Conservation (phyloP, 192 early-diverging fungal genomes). For the Lobosporangium transversale region DNA sequence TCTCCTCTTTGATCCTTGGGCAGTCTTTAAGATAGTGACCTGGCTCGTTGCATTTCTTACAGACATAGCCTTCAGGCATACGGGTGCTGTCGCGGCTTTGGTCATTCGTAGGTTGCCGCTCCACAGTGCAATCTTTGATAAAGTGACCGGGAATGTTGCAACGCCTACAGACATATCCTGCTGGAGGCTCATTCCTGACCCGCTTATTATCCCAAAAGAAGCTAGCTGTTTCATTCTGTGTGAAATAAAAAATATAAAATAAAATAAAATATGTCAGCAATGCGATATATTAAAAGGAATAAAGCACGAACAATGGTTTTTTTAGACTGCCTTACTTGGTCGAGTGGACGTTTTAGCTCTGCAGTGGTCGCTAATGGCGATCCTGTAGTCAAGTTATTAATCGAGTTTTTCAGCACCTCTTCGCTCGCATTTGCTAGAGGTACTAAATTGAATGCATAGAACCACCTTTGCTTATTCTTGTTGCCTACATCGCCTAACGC, state of each 20-base stretch:
- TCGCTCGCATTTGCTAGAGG: constrained; percentile 63
- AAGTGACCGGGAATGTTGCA: constrained; percentile 57
- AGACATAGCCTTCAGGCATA: constrained; percentile 51
- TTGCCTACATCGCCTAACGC: constrained; percentile 77
- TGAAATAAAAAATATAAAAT: background rate
- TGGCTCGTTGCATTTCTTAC: constrained; percentile 60
- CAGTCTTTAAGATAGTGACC: constrained; percentile 69
- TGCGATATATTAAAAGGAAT: background rate
- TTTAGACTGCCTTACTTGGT: constrained; percentile 1
- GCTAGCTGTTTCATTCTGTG: constrained; percentile 2
- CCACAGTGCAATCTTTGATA: constrained; percentile 57
- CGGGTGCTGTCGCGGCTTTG: background rate
- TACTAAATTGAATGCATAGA: constrained; percentile 88
- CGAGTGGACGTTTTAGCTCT: constrained; percentile 37
- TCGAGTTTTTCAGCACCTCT: constrained; percentile 26
- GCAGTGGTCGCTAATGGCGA: constrained; percentile 38
- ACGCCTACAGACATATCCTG: constrained; percentile 60
- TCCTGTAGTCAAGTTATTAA: constrained; percentile 69
- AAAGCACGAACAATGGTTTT: background rate
- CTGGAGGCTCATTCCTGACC: constrained; percentile 46
- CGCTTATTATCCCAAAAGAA: constrained; percentile 49
- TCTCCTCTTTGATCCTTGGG: constrained; percentile 45
- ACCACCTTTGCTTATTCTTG: constrained; percentile 83
- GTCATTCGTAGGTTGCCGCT: constrained; percentile 1
- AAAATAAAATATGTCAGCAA: background rate